phyloP scores from a whole-genome alignment of 83 land plant species.

The Picea abies region DNA sequence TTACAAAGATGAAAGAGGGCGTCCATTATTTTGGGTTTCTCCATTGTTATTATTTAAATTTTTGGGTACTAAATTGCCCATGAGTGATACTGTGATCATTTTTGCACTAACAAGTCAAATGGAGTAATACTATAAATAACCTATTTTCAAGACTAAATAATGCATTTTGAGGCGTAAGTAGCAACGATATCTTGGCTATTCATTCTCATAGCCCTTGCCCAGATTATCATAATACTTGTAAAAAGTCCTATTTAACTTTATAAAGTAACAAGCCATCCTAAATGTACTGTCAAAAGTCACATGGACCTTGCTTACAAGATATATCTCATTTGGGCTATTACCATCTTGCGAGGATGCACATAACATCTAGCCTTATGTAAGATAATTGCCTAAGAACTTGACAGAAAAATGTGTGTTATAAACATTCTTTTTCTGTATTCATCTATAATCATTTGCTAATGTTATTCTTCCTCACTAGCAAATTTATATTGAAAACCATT shows the following conservation, averaged over 20 bases:
- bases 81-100: background rate
- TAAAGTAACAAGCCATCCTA: background rate
- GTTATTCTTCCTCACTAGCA: background rate
- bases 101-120: background rate
- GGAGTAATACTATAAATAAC: background rate
- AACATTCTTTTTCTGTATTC: background rate
- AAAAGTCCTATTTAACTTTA: background rate
- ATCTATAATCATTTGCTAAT: background rate
- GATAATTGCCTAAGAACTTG: background rate
- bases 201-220: background rate
- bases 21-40: background rate
- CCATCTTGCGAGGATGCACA: too few relatives aligned
- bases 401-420: background rate
- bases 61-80: background rate
- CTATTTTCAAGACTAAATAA: slow-evolving; percentile 1
- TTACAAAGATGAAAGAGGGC: background rate
- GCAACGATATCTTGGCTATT: background rate
- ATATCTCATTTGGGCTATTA: background rate
- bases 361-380: background rate
- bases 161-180: too few relatives aligned
- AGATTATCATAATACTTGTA: background rate
- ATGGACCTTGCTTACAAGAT: background rate
- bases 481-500: slow-evolving; percentile 1
- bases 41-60: background rate
- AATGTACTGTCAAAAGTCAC: background rate